These are phyloP conservation scores for Boletus semigastroideus DNA, from an alignment of 1,284 basidiomycete species.

Conservation along the genomic window DNA sequence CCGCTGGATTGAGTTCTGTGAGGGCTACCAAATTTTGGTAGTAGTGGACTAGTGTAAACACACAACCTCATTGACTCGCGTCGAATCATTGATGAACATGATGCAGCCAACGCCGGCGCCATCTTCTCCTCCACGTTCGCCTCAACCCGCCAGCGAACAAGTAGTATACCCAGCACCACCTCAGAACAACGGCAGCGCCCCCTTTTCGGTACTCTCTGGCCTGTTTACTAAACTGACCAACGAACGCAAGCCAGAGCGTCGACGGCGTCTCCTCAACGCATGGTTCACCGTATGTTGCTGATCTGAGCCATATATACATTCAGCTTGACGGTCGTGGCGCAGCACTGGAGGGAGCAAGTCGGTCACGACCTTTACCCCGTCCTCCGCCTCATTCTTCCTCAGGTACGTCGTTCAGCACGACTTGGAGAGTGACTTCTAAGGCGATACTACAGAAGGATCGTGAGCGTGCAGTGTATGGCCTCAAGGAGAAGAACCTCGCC, in stretches of 20 bases:
- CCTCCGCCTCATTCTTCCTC: constrained; percentile 71
- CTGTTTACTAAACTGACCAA: constrained; percentile 69
- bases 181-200: constrained; percentile 61
- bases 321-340: constrained; percentile 10
- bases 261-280: constrained; percentile 57
- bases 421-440: too few species aligned
- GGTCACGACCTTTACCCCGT: constrained; percentile 76
- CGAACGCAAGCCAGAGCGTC: constrained; percentile 69
- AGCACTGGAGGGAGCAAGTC: constrained; percentile 79
- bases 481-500: constrained; percentile 90
- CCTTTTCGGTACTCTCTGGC: constrained; percentile 62
- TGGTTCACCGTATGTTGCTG: constrained; percentile 73
- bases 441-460: constrained; percentile 88
- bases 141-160: constrained; percentile 22
- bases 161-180: constrained; percentile 53
- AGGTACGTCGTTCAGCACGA: constrained; percentile 50
- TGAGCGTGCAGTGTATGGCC: constrained; percentile 84
- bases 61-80: constrained; percentile 3
- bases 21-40: constrained; percentile 9
- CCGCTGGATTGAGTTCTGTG: constrained; percentile 28
- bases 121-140: constrained; percentile 35
- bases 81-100: background rate
- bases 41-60: constrained; percentile 12
- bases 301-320: background rate
- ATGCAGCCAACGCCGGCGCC: constrained; percentile 65